Base-by-base conservation (phyloP, 805 yeast genomes). In the Nakazawaea sp. region DNA sequence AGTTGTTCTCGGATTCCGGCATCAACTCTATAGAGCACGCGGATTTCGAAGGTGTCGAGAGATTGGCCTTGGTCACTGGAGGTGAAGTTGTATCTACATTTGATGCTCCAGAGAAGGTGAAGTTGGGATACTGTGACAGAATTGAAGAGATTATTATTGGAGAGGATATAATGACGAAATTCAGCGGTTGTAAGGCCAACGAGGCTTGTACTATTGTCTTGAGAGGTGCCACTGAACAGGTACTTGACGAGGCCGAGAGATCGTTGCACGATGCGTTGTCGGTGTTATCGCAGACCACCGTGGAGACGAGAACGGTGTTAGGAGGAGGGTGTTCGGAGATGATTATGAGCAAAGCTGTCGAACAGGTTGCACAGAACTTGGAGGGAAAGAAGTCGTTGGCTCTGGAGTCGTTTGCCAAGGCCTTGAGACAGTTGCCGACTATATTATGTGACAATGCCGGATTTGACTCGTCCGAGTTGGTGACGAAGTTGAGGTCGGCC, bases 151-250 rank as follows among this genome's bases (percentile, higher is more conserved):
- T 90, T 27, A 75, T 88, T 46, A 84, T 92, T 56, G 98, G 97
- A 43, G 97, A 92, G 54, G 94, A 87, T 51, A 66, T 81, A 5
- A 83, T 87, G 75, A 75, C 89, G 44, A 86, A 83, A 60, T 92
- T 92, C 53, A 78, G 92, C n/a, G 99, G 98, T 21, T 95, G 90
- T 44, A 81, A 86, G 36, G 89, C 89, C 12, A 95, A 96, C 43
- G 86, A 86, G 61, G 97, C 97, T 4, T 92, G 98, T 68, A 88
- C 97, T 2, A 78, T 92, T 51, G 95, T 92, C 18, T 66, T 92
- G 48, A 76, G 99, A 58, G 98, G 99, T 47, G 97, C 98, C 45
- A 96, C 97, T 18, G 97, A 90, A 53, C 98, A 92, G 68, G 94
- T 92, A 27, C 81, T 92, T 53, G 96, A 95, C 38, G 98, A 92